Evolutionary conservation across 176 grass and related monocot species (phyloP), one percentile per base, ranked within the genome.

Genomic region (Ananas comosus): DNA sequence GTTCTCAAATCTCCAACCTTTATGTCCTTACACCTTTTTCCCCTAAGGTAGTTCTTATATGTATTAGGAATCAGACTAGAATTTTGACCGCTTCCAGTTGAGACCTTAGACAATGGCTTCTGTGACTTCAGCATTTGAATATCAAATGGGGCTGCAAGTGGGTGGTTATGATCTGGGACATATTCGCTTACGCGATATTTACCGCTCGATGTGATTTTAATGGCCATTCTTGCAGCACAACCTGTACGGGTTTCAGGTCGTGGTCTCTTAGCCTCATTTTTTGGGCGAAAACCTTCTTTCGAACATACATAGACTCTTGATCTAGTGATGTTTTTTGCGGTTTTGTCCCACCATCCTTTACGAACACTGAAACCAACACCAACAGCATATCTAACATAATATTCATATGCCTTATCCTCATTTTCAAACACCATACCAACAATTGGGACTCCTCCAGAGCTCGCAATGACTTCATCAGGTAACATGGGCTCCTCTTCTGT

Each of bases 261-360:
- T 69, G 78, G 81, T 67, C 79, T 82, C 74, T 78, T 96, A 73
- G 88, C 57, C 16, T 88, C 85, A 51, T 91, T 91, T 70, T 85
- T 96, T 19, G 81, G 76, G 72, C 88, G 76, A 84, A 85, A 89
- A 11, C 92, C 92, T 70, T 92, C 88, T 66, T 83, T 86, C 51
- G 88, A 96, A 75, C 92, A 96, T 12, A 96, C 79, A 78, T 87
- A 96, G n/a, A 82, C 80, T 74, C 88, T 85, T 69, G 85, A 82
- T 50, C 83, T 85, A 70, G 79, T 80, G 63, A 75, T 66, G 78
- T 79, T 89, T 96, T 82, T 96, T 10, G 81, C 75, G 72, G 85
- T 86, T 87, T 89, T 92, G 74, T 89, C 92, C 73, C 80, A 96
- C 79, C 82, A 83, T 17, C 88, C 79, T 89, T 89, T 96, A 13